Evolutionary conservation across 345 rosid genomes (phyloP).

Genomic region (Heritiera fomes): DNA sequence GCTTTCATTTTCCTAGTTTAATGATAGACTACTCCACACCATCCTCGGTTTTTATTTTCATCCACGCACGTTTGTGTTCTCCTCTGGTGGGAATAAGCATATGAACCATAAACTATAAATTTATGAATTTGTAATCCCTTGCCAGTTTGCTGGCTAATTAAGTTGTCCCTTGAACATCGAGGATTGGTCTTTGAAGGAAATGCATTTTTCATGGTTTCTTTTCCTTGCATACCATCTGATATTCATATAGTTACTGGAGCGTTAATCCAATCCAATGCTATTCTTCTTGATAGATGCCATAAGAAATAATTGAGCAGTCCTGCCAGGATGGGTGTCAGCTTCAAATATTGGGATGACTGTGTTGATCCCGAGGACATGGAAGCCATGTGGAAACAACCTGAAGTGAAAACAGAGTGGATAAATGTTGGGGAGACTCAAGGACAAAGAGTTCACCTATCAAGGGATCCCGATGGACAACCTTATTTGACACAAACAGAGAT

Average conservation of each 20-base stretch:
- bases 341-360: conserved; percentile 88
- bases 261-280: neutral
- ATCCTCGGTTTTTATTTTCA: neutral
- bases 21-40: neutral
- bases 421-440: conserved; percentile 82
- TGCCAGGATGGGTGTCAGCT: conserved; percentile 62
- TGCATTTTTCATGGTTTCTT: neutral
- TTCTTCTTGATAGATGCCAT: conserved; percentile 16
- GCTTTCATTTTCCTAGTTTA: neutral
- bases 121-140: neutral
- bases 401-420: conserved; percentile 77
- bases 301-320: conserved; percentile 22
- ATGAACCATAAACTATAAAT: neutral
- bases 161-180: neutral
- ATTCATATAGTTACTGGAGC: neutral
- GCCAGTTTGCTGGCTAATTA: no score
- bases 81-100: neutral
- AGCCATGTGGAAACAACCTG: conserved; percentile 82
- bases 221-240: neutral
- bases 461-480: conserved; percentile 94
- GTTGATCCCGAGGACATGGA: conserved; percentile 64
- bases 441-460: conserved; percentile 79
- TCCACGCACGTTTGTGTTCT: neutral
- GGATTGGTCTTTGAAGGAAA: neutral
- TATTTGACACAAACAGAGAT: conserved; percentile 91